Percentiles rank a stretch among this genome's conserved stretches.
phyloP scores from a whole-genome alignment of 495 filamentous ascomycete species.

The Lepraria neglecta region DNA sequence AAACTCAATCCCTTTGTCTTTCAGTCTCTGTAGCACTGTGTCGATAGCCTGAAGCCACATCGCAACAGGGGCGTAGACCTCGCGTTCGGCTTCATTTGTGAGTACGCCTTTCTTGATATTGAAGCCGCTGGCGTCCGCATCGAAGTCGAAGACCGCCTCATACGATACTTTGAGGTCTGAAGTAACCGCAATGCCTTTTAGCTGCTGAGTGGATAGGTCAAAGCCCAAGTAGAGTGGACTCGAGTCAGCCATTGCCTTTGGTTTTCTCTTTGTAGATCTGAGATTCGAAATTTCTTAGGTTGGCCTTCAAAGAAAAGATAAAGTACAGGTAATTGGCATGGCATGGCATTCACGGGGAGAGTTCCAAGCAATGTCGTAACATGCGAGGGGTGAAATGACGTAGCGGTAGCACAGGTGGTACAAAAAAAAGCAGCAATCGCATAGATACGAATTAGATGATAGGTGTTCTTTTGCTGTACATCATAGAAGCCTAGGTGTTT shows the following conservation, averaged over 20 bases:
- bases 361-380: slow-evolving; percentile 5
- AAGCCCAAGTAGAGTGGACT: slow-evolving; percentile 81
- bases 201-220: slow-evolving; percentile 92
- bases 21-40: slow-evolving; percentile 66
- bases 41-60: slow-evolving; percentile 94
- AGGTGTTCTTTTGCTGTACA: background rate
- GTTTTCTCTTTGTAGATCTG: background rate
- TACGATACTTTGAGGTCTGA: slow-evolving; percentile 69
- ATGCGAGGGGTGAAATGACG: slow-evolving; percentile 5
- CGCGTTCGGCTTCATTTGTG: slow-evolving; percentile 68
- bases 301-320: no score
- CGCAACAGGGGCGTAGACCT: slow-evolving; percentile 87
- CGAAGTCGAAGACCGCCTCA: slow-evolving; percentile 69
- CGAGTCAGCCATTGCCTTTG: slow-evolving; percentile 33
- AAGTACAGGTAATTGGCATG: slow-evolving; percentile 7
- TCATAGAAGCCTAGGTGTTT: background rate
- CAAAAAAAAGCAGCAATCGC: background rate
- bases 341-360: background rate
- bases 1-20: slow-evolving; percentile 69
- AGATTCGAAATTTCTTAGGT: background rate
- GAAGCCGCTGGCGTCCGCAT: slow-evolving; percentile 64
- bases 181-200: slow-evolving; percentile 83
- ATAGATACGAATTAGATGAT: background rate
- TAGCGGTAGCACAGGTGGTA: background rate
- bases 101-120: slow-evolving; percentile 81